Evolutionary conservation across 257 asterid genomes (phyloP).

Genomic region (Lavandula angustifolia): DNA sequence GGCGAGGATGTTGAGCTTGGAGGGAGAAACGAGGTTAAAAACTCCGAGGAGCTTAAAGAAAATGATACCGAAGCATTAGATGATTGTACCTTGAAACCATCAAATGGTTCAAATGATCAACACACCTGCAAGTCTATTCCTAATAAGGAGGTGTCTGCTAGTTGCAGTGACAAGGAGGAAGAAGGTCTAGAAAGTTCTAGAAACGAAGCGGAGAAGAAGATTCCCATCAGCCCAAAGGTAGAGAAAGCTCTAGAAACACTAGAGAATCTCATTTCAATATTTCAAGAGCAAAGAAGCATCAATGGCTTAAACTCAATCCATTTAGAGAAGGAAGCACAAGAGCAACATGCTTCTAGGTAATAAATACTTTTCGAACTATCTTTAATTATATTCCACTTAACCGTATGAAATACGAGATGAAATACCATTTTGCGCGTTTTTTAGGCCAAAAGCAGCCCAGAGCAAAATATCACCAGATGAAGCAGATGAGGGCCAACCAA

Average conservation of each 20-base stretch:
- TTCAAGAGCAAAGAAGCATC: conserved; percentile 38
- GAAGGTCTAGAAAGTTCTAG: not conserved
- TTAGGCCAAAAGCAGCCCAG: not conserved
- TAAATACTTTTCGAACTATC: conserved; percentile 1
- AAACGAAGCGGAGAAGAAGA: conserved; percentile 10
- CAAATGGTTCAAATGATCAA: not conserved
- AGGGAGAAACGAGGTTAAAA: conserved; percentile 32
- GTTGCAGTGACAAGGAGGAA: conserved; percentile 2
- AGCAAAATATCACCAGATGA: not conserved
- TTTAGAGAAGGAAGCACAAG: conserved; percentile 15
- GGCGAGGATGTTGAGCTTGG: conserved; percentile 19
- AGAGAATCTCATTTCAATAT: conserved; percentile 50
- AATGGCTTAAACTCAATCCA: not conserved
- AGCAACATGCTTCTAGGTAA: conserved; percentile 48
- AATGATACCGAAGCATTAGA: conserved; percentile 26
- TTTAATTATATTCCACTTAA: too few relatives aligned
- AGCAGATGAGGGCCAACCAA: too few relatives aligned
- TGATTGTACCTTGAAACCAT: conserved; percentile 19
- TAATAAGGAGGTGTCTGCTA: not conserved
- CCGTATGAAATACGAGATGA: not conserved
- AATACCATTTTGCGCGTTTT: not conserved
- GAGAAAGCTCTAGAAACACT: conserved; percentile 57
- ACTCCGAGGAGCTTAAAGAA: conserved; percentile 54
- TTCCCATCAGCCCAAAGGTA: conserved; percentile 37
- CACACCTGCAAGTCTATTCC: not conserved